Evolutionary conservation across 306 rosid species (phyloP), one percentile per base, ranked within the genome.

Genomic region (Begonia masoniana): DNA sequence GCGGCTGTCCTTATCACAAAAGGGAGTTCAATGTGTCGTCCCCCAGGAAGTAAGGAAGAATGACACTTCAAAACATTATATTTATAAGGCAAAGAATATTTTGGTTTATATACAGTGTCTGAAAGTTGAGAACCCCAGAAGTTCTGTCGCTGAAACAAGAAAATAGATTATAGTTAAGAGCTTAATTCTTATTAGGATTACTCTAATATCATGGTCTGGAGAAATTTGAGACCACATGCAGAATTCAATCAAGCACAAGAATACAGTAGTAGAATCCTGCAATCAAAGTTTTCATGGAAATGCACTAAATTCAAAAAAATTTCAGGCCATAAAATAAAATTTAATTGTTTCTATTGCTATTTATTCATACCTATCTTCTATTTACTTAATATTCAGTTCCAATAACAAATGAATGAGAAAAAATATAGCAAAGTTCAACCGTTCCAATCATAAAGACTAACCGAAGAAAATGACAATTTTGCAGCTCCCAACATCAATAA

Each of bases 61-160:
- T 68, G 80, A 59, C 95, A 85, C 70, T 75, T 80, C 60, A 85
- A 74, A 57, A 71, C 64, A 60, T 67, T 61, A 63, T 62, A 60
- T 72, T 76, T 81, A 70, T 57, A 59, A 56, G 89, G 70, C 47
- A 78, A 54, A 50, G 61, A 64, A 63, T 39, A 64, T 61, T 49
- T 62, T 58, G 82, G 65, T 68, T 61, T 73, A 71, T 71, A 63
- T 59, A 71, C 57, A 62, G 41, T 60, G 58, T 58, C 65, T 58
- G 69, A 70, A 47, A 52, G 70, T 51, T 23, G 62, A 51, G 64
- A 45, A 50, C 79, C 74, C 77, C 72, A 52, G 62, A 56, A 71
- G 62, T 54, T 66, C 50, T 64, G 75, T 66, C 60, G 71, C 56
- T 65, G 75, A 66, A 83, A 75, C 82, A 76, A 82, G 62, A 63